phyloP scores from a whole-genome alignment of 306 rosid genomes.

The Malus sylvestris region DNA sequence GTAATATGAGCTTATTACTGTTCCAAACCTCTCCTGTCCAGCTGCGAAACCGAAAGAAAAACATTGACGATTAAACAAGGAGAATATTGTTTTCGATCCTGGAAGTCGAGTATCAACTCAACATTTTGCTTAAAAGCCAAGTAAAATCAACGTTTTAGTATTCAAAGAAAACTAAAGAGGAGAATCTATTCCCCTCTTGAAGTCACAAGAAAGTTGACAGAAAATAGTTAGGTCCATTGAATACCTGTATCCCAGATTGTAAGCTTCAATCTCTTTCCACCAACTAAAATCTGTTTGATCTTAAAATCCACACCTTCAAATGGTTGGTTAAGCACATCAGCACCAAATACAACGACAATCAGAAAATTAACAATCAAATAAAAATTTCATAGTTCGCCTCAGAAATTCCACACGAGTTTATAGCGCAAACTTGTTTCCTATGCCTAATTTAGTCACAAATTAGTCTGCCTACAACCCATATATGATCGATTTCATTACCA shows the following conservation, averaged over 20 bases:
- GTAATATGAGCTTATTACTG: conserved; percentile 80
- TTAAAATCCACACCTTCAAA: conserved; percentile 91
- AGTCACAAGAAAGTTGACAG: neutral
- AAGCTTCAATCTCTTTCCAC: conserved; percentile 81
- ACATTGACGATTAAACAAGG: neutral
- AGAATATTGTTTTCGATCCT: too few species aligned
- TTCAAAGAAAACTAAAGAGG: neutral
- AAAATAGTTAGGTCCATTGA: neutral
- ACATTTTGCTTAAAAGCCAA: neutral
- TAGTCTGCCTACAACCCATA: neutral
- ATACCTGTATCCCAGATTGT: conserved; percentile 99
- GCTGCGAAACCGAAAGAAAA: conserved; percentile 40
- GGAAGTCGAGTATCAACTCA: neutral
- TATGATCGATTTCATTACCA: too few species aligned
- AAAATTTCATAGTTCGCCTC: neutral
- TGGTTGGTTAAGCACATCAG: conserved; percentile 17
- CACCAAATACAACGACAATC: neutral
- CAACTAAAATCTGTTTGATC: conserved; percentile 68
- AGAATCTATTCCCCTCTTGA: neutral
- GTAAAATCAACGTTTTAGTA: neutral
- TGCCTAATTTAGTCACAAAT: neutral
- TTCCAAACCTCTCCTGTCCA: conserved; percentile 97
- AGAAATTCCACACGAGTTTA: neutral
- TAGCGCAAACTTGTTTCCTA: neutral
- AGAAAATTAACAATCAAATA: neutral